phyloP scores from a whole-genome alignment of 768 basidiomycete species.

The Myochromella boudieri region DNA sequence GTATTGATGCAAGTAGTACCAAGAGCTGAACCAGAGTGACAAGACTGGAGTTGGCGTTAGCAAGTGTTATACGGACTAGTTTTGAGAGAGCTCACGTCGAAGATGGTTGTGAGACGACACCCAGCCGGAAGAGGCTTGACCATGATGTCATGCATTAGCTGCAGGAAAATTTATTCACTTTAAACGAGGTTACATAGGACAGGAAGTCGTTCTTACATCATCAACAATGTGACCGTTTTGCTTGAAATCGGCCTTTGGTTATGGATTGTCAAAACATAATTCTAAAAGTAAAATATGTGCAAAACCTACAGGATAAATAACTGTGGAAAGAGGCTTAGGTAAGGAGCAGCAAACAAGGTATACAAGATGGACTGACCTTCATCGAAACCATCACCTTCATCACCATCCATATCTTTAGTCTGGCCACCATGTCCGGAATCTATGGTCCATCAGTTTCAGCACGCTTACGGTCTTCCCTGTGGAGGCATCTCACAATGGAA shows the following conservation, averaged over 20 bases:
- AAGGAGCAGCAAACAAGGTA: neutral
- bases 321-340: conserved; percentile 30
- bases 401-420: conserved; percentile 77
- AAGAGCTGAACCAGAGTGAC: conserved; percentile 87
- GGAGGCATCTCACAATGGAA: conserved; percentile 68
- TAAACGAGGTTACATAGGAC: neutral
- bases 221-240: conserved; percentile 79
- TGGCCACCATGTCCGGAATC: conserved; percentile 96
- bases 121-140: conserved; percentile 79
- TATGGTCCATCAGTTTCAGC: conserved; percentile 22
- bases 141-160: conserved; percentile 80
- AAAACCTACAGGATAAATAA: conserved; percentile 84
- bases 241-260: conserved; percentile 46
- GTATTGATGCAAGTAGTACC: conserved; percentile 40
- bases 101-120: conserved; percentile 85
- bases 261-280: neutral
- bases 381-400: conserved; percentile 83
- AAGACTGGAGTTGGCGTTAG: conserved; percentile 48
- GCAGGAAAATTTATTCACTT: conserved; percentile 6
- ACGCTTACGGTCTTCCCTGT: neutral
- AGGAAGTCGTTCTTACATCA: conserved; percentile 59
- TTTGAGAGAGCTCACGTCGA: conserved; percentile 54
- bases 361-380: conserved; percentile 49
- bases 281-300: conserved; percentile 2
- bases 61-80: neutral